Percentiles rank a stretch among this genome's conserved stretches.
phyloP scores from a whole-genome alignment of 2,329 filamentous ascomycete genomes.

The Venturia oleaginea region DNA sequence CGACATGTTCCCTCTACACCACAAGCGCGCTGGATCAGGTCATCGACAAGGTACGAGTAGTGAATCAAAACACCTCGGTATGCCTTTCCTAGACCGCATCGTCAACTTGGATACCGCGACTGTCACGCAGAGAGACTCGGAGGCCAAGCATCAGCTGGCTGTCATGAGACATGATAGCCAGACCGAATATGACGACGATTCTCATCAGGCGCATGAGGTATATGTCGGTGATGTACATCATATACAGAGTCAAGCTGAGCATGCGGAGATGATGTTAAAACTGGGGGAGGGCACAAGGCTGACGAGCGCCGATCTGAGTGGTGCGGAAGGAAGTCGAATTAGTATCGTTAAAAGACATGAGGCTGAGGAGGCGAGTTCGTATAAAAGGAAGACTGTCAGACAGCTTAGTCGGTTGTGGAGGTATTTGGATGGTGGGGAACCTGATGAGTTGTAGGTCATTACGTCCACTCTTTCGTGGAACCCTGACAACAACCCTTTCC shows the following conservation, averaged over 20 bases:
- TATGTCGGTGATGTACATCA: background rate
- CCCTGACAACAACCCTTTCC: too few relatives aligned
- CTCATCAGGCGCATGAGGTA: constrained; percentile 1
- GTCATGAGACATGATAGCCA: constrained; percentile 6
- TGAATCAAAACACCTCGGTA: background rate
- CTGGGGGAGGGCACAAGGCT: constrained; percentile 10
- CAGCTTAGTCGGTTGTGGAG: constrained; percentile 16
- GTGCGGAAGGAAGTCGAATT: constrained; percentile 7
- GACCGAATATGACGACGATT: background rate
- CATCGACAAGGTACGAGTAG: background rate
- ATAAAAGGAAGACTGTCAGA: constrained; percentile 14
- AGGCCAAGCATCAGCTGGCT: constrained; percentile 9
- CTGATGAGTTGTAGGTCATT: background rate
- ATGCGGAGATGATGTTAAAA: constrained; percentile 5
- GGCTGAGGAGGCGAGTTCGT: background rate
- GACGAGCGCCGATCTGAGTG: constrained; percentile 11
- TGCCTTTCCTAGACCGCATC: constrained; percentile 15
- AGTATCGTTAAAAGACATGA: constrained; percentile 9
- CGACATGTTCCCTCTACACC: constrained; percentile 48
- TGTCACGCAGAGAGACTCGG: constrained; percentile 8
- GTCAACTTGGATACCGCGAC: constrained; percentile 14
- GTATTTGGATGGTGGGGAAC: constrained; percentile 14
- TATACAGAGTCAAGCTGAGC: background rate
- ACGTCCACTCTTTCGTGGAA: too few relatives aligned
- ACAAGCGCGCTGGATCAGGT: constrained; percentile 19